Base-by-base conservation (phyloP, 176 grass and related monocot species). In the Musa schizocarpa region DNA sequence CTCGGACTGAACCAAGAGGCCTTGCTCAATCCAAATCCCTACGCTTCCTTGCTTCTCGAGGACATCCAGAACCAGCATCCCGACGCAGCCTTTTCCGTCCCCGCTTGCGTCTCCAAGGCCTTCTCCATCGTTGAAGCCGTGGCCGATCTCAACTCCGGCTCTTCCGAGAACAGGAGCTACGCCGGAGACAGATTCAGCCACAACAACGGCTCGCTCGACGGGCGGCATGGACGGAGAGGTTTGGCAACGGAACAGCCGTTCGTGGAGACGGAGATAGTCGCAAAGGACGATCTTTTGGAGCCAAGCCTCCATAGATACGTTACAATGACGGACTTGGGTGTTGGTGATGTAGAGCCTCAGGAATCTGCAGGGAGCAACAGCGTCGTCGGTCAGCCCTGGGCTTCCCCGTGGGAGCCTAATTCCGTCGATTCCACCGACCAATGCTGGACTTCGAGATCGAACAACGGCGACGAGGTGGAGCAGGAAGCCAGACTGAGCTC, bases 81-180 rank as follows among this genome's bases (percentile, higher is more conserved):
- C 49, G 69, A 59, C 75, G 71, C 65, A 22, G 58, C 74, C 2
- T 91, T 98, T 78, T 87, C 90, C 27, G 83, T 98, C 76, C 95
- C 95, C 1, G 95, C 86, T 29, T 98, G 95, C 49, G 86, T 98
- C 49, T 94, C 95, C 5, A 94, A 98, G 85, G 90, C 95, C 73
- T 93, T 88, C 73, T 98, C 95, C n/a, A 98, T 98, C 54, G 88
- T 98, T 1, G 90, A 98, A 79, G 95, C 95, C 3, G 95, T 98
- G 13, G 95, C 90, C 0, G 88, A 94, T 51, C 89, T 98, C 81
- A 91, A 98, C 80, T 94, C 90, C 0, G 85, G 86, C 0, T 85
- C 89, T 0, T 89, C 95, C 13, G 89, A 92, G 62, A 86, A 79
- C 65, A 87, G 69, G 89, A 91, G 77, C 80, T 83, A 71, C 22